Percentiles rank a stretch among this genome's conserved stretches.
phyloP scores from a whole-genome alignment of 805 yeast genomes.

The Kregervanrija pseudodelftensis region DNA sequence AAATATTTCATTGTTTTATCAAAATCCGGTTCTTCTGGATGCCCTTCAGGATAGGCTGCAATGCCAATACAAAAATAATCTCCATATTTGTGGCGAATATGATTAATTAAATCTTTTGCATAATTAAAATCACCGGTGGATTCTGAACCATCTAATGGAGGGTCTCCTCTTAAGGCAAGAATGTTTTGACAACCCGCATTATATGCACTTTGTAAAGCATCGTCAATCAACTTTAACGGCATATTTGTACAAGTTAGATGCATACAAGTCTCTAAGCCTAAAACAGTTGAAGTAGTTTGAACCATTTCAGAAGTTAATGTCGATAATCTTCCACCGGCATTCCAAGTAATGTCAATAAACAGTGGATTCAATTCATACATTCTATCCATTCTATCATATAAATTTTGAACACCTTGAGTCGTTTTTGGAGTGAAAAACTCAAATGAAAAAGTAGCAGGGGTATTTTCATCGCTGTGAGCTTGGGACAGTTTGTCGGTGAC shows the following conservation, averaged over 20 bases:
- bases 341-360: slow-evolving; percentile 96
- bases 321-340: slow-evolving; percentile 90
- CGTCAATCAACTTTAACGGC: slow-evolving; percentile 73
- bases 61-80: slow-evolving; percentile 91
- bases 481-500: slow-evolving; percentile 37
- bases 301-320: slow-evolving; percentile 87
- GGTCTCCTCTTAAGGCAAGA: slow-evolving; percentile 91
- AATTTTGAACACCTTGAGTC: slow-evolving; percentile 90
- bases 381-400: slow-evolving; percentile 95
- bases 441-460: slow-evolving; percentile 76
- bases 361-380: slow-evolving; percentile 90
- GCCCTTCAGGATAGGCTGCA: slow-evolving; percentile 97
- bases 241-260: slow-evolving; percentile 96
- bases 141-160: slow-evolving; percentile 70
- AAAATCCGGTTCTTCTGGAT: slow-evolving; percentile 71
- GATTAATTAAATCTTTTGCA: slow-evolving; percentile 77
- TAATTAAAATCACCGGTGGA: slow-evolving; percentile 79
- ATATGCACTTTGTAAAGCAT: slow-evolving; percentile 79
- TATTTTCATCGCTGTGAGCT: slow-evolving; percentile 27
- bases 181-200: slow-evolving; percentile 93
- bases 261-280: slow-evolving; percentile 96
- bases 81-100: slow-evolving; percentile 74
- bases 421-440: slow-evolving; percentile 98
- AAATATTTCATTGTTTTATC: slow-evolving; percentile 50
- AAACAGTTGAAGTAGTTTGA: slow-evolving; percentile 78